Conservation (phyloP, 2,329 filamentous ascomycete species). For the Xylariaceae sp. region DNA sequence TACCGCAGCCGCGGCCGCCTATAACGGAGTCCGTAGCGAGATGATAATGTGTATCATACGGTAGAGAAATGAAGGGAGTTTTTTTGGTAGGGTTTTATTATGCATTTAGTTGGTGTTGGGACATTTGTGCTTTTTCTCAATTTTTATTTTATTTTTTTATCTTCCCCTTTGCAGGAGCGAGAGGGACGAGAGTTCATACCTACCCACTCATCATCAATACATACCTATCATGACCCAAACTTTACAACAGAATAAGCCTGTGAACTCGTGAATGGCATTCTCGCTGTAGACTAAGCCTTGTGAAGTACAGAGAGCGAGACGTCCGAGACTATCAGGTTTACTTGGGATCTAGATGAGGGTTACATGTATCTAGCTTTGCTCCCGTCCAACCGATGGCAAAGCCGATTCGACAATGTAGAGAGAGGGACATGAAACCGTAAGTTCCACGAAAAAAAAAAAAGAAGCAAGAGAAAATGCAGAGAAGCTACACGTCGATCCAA, state of each 20-base stretch:
- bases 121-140: too few species aligned
- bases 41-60: not conserved
- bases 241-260: not conserved
- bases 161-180: too few species aligned
- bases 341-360: too few species aligned
- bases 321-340: not conserved
- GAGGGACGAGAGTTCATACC: too few species aligned
- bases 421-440: too few species aligned
- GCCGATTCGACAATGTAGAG: too few species aligned
- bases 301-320: not conserved
- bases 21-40: not conserved
- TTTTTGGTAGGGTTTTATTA: not conserved
- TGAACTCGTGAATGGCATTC: not conserved
- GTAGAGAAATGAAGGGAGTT: not conserved
- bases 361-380: too few species aligned
- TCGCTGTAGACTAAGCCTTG: not conserved
- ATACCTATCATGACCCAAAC: not conserved
- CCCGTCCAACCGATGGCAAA: too few species aligned
- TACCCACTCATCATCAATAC: not conserved
- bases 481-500: not conserved
- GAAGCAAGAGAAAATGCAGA: not conserved
- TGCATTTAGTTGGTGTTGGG: not conserved
- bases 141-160: too few species aligned
- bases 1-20: conserved; percentile 22
- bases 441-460: conserved; percentile 3